Percentiles rank a stretch among this genome's conserved stretches.
phyloP scores from a whole-genome alignment of 257 asterid genomes.

The Misopates orontium region DNA sequence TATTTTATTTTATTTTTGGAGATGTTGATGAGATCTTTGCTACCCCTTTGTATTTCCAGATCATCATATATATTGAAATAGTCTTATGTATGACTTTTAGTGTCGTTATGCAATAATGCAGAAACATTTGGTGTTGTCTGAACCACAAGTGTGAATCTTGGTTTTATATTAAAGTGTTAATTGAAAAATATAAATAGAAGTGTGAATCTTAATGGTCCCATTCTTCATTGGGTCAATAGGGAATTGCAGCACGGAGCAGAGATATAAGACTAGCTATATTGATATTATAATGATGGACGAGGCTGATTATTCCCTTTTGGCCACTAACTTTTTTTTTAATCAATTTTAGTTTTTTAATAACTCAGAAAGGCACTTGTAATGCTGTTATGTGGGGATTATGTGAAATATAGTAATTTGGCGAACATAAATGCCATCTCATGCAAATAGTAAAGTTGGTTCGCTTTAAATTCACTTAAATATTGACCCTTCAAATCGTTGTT shows the following conservation, averaged over 20 bases:
- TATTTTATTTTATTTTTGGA: slow-evolving; percentile 11
- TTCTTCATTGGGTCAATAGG: background rate
- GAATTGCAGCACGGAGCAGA: background rate
- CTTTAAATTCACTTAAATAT: too few relatives aligned
- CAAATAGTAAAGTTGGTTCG: too few relatives aligned
- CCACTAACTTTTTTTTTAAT: too few relatives aligned
- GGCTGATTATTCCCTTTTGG: too few relatives aligned
- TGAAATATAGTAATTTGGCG: too few relatives aligned
- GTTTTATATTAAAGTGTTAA: too few relatives aligned
- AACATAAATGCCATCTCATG: too few relatives aligned
- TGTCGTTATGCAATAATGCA: background rate
- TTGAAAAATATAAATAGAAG: background rate
- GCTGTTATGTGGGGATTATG: too few relatives aligned
- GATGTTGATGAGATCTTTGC: slow-evolving; percentile 25
- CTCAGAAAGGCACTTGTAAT: too few relatives aligned
- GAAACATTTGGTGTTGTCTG: slow-evolving; percentile 9
- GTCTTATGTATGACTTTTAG: slow-evolving; percentile 1
- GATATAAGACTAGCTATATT: background rate
- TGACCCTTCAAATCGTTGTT: too few relatives aligned
- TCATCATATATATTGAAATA: background rate
- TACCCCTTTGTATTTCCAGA: slow-evolving; percentile 11
- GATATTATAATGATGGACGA: too few relatives aligned
- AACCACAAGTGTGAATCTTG: slow-evolving; percentile 19
- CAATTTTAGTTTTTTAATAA: too few relatives aligned
- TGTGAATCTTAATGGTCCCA: slow-evolving; percentile 5